A percentile compares a stretch with the other conserved stretches of the same genome.
phyloP scores from a whole-genome alignment of 257 asterid genomes.

The Hygrophila difformis region DNA sequence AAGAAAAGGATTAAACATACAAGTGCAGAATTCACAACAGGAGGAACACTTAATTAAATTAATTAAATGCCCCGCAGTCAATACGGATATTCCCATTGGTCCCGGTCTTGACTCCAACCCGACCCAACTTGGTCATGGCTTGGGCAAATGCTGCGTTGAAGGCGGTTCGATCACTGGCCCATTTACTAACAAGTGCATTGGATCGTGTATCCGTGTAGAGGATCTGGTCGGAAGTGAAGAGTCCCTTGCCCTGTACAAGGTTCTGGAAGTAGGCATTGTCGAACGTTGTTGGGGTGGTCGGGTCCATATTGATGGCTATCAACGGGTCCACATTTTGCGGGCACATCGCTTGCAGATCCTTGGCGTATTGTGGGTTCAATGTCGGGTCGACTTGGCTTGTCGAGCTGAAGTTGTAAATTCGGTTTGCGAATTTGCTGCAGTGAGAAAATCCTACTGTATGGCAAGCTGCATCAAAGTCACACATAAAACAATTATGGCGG shows the following conservation, averaged over 20 bases:
- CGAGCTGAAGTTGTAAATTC: slow-evolving; percentile 55
- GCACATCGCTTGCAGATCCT: slow-evolving; percentile 44
- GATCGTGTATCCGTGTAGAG: slow-evolving; percentile 60
- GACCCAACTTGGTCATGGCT: slow-evolving; percentile 75
- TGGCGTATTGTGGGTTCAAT: slow-evolving; percentile 50
- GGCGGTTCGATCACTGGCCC: slow-evolving; percentile 42
- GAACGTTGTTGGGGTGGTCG: slow-evolving; percentile 49
- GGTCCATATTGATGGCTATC: slow-evolving; percentile 75
- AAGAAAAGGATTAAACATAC: too few relatives aligned
- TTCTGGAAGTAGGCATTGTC: slow-evolving; percentile 61
- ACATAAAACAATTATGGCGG: too few relatives aligned
- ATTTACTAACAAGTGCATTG: slow-evolving; percentile 29
- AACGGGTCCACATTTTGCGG: slow-evolving; percentile 50
- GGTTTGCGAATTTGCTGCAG: slow-evolving; percentile 55
- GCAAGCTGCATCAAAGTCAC: slow-evolving; percentile 32
- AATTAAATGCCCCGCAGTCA: slow-evolving; percentile 70
- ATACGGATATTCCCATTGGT: slow-evolving; percentile 61
- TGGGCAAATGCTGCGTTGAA: slow-evolving; percentile 37
- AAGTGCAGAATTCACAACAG: too few relatives aligned
- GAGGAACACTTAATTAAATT: too few relatives aligned
- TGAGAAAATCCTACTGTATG: slow-evolving; percentile 88
- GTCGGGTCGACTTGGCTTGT: slow-evolving; percentile 58
- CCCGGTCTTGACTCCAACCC: slow-evolving; percentile 72
- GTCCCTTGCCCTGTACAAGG: slow-evolving; percentile 62
- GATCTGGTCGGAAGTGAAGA: slow-evolving; percentile 80